Percentiles rank a stretch among this genome's conserved stretches.
Evolutionary conservation across 495 filamentous ascomycete genomes (phyloP).

Genomic region (Aspergillus cristatus): DNA sequence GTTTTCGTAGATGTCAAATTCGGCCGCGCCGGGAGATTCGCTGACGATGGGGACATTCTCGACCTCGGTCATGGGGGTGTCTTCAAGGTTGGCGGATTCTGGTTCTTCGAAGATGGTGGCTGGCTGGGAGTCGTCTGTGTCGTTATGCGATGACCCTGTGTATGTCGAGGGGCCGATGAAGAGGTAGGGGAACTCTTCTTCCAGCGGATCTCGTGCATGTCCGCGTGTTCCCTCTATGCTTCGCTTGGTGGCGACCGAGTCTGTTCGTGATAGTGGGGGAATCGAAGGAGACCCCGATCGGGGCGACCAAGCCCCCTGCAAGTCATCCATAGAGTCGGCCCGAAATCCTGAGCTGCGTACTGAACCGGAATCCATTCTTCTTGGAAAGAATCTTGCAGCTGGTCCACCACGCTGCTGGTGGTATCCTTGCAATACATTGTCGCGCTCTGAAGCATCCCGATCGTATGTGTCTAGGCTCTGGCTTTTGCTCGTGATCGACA

Average conservation of each 20-base stretch:
- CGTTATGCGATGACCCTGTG: slow-evolving; percentile 17
- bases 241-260: slow-evolving; percentile 30
- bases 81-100: no score
- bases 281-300: slow-evolving; percentile 18
- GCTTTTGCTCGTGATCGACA: slow-evolving; percentile 20
- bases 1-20: slow-evolving; percentile 78
- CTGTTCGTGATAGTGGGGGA: slow-evolving; percentile 23
- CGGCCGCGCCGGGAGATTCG: slow-evolving; percentile 71
- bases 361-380: slow-evolving; percentile 22
- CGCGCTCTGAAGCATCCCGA: slow-evolving; percentile 36
- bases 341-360: slow-evolving; percentile 15
- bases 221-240: slow-evolving; percentile 45
- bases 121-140: slow-evolving; percentile 6
- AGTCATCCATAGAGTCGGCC: slow-evolving; percentile 13
- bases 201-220: slow-evolving; percentile 56
- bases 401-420: slow-evolving; percentile 25
- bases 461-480: slow-evolving; percentile 45
- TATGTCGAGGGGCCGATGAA: slow-evolving; percentile 57
- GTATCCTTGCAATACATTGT: slow-evolving; percentile 40
- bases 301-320: slow-evolving; percentile 7
- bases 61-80: no score
- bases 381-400: slow-evolving; percentile 12
- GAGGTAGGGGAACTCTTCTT: slow-evolving; percentile 56
- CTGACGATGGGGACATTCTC: slow-evolving; percentile 45
- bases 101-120: slow-evolving; percentile 16